Percentiles rank a stretch among this genome's conserved stretches.
phyloP scores from a whole-genome alignment of 495 filamentous ascomycete species.

The Aspergillus nanangensis region DNA sequence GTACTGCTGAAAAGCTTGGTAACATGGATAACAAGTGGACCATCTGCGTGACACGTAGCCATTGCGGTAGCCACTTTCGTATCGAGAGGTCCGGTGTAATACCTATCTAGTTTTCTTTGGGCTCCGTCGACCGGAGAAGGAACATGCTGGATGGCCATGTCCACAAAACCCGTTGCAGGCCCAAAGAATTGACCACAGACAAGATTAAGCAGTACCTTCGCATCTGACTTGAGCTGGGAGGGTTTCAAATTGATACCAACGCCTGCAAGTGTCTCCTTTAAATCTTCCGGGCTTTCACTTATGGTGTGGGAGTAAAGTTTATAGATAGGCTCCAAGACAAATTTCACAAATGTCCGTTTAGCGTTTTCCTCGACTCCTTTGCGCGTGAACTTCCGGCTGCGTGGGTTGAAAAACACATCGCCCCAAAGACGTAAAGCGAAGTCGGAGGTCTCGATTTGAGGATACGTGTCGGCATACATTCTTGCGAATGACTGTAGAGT shows the following conservation, averaged over 20 bases:
- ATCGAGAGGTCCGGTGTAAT: slow-evolving; percentile 95
- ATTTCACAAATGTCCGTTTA: slow-evolving; percentile 87
- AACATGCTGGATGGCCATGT: slow-evolving; percentile 89
- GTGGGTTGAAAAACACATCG: slow-evolving; percentile 93
- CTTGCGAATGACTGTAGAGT: slow-evolving; percentile 88
- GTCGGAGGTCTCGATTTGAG: slow-evolving; percentile 70
- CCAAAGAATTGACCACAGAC: slow-evolving; percentile 97
- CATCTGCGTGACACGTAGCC: slow-evolving; percentile 78
- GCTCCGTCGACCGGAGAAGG: slow-evolving; percentile 84
- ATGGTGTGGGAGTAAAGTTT: slow-evolving; percentile 96
- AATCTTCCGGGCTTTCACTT: slow-evolving; percentile 80
- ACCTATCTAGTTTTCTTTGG: slow-evolving; percentile 67
- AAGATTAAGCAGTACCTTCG: slow-evolving; percentile 79
- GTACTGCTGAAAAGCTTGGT: slow-evolving; percentile 87
- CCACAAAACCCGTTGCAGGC: slow-evolving; percentile 82
- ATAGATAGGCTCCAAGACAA: slow-evolving; percentile 94
- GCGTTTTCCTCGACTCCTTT: slow-evolving; percentile 77
- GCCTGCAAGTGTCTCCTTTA: slow-evolving; percentile 73
- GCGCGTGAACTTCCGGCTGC: slow-evolving; percentile 82
- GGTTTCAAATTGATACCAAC: slow-evolving; percentile 86
- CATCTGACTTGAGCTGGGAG: slow-evolving; percentile 83
- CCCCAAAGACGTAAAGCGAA: slow-evolving; percentile 87
- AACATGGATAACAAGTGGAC: slow-evolving; percentile 83
- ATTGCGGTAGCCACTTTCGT: slow-evolving; percentile 78
- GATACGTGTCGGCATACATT: slow-evolving; percentile 91